Percentiles rank a stretch among this genome's conserved stretches.
phyloP scores from a whole-genome alignment of 805 yeast genomes.

The Candida pseudoglaebosa region DNA sequence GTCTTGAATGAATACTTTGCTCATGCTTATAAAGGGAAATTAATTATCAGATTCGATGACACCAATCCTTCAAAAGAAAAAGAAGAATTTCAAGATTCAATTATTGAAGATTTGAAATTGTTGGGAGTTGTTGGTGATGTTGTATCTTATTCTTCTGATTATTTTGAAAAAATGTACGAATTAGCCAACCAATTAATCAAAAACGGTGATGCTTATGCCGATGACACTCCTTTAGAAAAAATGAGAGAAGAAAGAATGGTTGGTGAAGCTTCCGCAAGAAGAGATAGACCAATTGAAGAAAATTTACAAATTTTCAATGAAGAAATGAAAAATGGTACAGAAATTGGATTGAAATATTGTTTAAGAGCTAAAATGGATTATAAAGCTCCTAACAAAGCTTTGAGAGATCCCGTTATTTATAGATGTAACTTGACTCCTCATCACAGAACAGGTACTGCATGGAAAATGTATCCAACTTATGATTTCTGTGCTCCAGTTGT shows the following conservation, averaged over 20 bases:
- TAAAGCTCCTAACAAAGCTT: conserved; percentile 85
- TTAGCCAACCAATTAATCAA: conserved; percentile 81
- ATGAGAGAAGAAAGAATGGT: conserved; percentile 99
- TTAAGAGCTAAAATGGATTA: conserved; percentile 95
- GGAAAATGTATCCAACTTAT: conserved; percentile 98
- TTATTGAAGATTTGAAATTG: conserved; percentile 84
- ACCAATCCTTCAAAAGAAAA: conserved; percentile 98
- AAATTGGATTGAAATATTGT: conserved; percentile 87
- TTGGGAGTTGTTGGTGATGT: conserved; percentile 91
- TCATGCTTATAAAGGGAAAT: conserved; percentile 89
- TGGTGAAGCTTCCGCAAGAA: conserved; percentile 87
- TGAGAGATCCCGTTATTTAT: conserved; percentile 97
- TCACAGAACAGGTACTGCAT: conserved; percentile 86
- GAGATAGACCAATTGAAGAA: conserved; percentile 92
- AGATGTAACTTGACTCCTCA: conserved; percentile 97
- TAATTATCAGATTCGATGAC: conserved; percentile 95
- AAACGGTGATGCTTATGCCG: conserved; percentile 96
- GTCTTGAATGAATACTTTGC: conserved; percentile 95
- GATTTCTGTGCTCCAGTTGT: conserved; percentile 98
- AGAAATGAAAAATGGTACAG: conserved; percentile 94
- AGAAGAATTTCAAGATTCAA: conserved; percentile 89
- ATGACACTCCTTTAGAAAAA: conserved; percentile 87
- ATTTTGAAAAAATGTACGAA: conserved; percentile 88
- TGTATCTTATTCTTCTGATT: conserved; percentile 87
- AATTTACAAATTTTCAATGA: conserved; percentile 79